phyloP scores from a whole-genome alignment of 345 rosid genomes.

The Salix caprea region DNA sequence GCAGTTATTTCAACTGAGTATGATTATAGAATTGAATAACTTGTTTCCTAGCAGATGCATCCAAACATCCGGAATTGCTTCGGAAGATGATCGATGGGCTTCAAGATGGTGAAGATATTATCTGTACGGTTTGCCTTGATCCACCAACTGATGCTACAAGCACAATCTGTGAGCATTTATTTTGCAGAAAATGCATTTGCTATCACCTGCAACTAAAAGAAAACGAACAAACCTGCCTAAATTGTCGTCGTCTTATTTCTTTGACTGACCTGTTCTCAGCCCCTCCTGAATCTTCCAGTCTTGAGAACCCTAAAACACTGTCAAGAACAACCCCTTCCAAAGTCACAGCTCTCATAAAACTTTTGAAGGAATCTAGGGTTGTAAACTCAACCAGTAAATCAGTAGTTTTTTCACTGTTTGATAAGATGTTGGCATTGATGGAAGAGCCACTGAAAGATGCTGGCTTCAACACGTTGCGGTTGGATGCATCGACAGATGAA shows the following conservation, averaged over 20 bases:
- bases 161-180: conserved; percentile 68
- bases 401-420: conserved; percentile 79
- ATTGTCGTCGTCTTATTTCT: conserved; percentile 62
- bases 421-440: conserved; percentile 57
- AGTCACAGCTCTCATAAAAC: conserved; percentile 46
- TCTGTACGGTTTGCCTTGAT: conserved; percentile 83
- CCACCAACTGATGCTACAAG: conserved; percentile 59
- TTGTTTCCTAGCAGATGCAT: conserved; percentile 52
- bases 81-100: conserved; percentile 56
- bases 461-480: conserved; percentile 61
- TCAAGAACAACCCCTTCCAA: conserved; percentile 49
- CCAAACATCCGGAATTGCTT: conserved; percentile 75
- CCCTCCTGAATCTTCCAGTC: conserved; percentile 43
- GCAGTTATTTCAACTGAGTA: not conserved
- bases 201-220: conserved; percentile 29
- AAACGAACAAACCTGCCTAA: conserved; percentile 56
- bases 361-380: conserved; percentile 43
- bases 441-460: conserved; percentile 66
- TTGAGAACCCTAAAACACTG: conserved; percentile 20
- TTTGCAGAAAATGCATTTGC: conserved; percentile 30
- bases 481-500: conserved; percentile 77
- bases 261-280: conserved; percentile 68
- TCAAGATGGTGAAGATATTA: conserved; percentile 88
- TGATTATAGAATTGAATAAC: not conserved
- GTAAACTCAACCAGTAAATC: conserved; percentile 53